Conservation (phyloP, 1,284 basidiomycete species). For the Porogramme epimiltina region DNA sequence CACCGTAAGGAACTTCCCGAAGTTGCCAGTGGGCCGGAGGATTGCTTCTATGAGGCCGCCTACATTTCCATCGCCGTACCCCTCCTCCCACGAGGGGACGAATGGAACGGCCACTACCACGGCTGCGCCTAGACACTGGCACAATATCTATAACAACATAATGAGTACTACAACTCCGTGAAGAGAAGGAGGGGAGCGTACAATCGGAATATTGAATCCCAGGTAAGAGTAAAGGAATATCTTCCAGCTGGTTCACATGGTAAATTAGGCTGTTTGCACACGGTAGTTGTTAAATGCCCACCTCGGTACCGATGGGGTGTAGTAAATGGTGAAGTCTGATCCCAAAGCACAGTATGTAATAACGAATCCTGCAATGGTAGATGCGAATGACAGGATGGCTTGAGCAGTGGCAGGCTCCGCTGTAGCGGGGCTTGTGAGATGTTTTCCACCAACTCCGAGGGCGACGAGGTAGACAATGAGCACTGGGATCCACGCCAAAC, state of each 20-base stretch:
- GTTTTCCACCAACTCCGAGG: conserved; percentile 72
- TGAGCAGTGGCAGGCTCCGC: conserved; percentile 53
- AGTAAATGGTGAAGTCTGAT: conserved; percentile 78
- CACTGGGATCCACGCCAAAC: conserved; percentile 78
- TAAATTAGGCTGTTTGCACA: neutral
- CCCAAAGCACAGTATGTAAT: conserved; percentile 67
- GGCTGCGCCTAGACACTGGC: conserved; percentile 82
- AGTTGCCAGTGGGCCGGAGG: conserved; percentile 68
- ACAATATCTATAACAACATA: conserved; percentile 39
- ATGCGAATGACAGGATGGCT: conserved; percentile 63
- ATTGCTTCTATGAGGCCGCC: conserved; percentile 80
- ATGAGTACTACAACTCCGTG: neutral
- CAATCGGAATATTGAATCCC: conserved; percentile 73
- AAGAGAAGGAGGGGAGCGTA: conserved; percentile 31
- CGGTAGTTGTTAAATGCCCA: conserved; percentile 25
- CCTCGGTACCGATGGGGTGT: conserved; percentile 58
- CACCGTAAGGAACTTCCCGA: conserved; percentile 89
- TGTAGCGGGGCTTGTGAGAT: conserved; percentile 48
- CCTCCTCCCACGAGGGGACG: conserved; percentile 71
- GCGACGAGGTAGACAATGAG: conserved; percentile 77
- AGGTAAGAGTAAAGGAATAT: conserved; percentile 78
- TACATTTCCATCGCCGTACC: conserved; percentile 61
- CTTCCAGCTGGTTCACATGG: conserved; percentile 47
- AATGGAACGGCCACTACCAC: conserved; percentile 56
- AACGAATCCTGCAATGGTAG: conserved; percentile 73